Base-by-base conservation (phyloP, 176 grass and related monocot species). In the Bonia amplexicaulis region DNA sequence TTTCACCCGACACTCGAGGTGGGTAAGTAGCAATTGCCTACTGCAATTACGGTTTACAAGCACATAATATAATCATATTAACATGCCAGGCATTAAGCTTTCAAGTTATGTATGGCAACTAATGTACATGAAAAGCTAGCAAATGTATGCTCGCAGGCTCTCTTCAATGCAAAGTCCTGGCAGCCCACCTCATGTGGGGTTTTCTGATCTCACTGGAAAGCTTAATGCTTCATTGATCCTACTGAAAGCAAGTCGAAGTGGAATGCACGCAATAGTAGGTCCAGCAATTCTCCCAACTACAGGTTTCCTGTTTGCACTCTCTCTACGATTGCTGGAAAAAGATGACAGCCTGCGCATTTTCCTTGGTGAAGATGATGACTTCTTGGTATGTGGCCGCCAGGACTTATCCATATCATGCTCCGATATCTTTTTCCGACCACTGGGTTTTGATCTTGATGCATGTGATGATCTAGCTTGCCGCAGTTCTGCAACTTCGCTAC, bases 331-430 rank as follows among this genome's bases (percentile, higher is more conserved):
- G 85, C 91, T 88, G 22, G 88, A 81, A 48, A 99, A 94, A 63
- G 97, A 96, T 63, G 97, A 99, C 74, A 99, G 90, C 88, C 93
- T 96, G 58, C 93, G 85, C 85, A 92, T 99, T 90, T 99, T 99
- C 82, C 90, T 94, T 0, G 95, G 91, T 64, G 93, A 98, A 89
- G 89, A 83, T 55, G 80, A 87, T 78, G 89, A 80, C 80, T 95
- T 98, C 81, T 85, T 90, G 39, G 86, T 95, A 74, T 89, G 89
- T 58, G 89, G 89, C 12, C 81, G 70, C 89, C 88, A 87, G 15
- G 93, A 92, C 84, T 85, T 90, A 33, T 84, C 84, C 55, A 72
- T 85, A 71, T 89, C 85, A 78, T 90, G 66, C 39, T 88, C 81
- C 0, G 81, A 66, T 37, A 33, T 33, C 71, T 77, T 91, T 70